phyloP scores from a whole-genome alignment of 2,329 filamentous ascomycete genomes.

The Curvularia eragrostidis region DNA sequence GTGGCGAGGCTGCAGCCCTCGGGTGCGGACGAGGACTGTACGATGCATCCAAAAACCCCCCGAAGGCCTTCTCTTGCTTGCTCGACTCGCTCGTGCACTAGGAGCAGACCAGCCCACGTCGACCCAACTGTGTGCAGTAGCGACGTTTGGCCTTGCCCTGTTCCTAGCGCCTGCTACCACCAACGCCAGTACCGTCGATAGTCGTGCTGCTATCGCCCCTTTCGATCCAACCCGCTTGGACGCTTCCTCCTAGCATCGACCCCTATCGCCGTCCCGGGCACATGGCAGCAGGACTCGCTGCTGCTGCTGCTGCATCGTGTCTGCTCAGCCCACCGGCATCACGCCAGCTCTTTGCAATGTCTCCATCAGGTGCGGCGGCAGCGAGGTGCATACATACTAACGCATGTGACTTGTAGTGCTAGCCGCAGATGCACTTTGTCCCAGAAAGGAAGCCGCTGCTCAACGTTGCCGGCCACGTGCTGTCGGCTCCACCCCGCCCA shows the following conservation, averaged over 20 bases:
- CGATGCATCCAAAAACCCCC: too few relatives aligned
- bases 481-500: background rate
- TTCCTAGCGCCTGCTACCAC: conserved; percentile 13
- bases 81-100: conserved; percentile 7
- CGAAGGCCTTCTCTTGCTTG: background rate
- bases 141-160: background rate
- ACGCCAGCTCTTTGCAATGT: background rate
- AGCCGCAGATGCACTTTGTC: conserved; percentile 8
- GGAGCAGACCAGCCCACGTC: background rate
- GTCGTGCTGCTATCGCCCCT: conserved; percentile 9
- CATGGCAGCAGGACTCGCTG: background rate
- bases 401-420: conserved; percentile 2
- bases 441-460: conserved; percentile 7
- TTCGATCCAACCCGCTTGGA: conserved; percentile 1
- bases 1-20: conserved; percentile 19
- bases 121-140: background rate
- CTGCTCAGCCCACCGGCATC: background rate
- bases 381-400: background rate
- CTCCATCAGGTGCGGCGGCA: background rate
- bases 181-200: conserved; percentile 8
- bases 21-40: background rate
- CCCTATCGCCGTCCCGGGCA: background rate
- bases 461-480: conserved; percentile 9
- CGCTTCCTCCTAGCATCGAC: background rate
- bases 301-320: background rate